A percentile compares a stretch with the other conserved stretches of the same genome.
Evolutionary conservation across 2,329 filamentous ascomycete species (phyloP).

Genomic region (Chaetomium globosum): DNA sequence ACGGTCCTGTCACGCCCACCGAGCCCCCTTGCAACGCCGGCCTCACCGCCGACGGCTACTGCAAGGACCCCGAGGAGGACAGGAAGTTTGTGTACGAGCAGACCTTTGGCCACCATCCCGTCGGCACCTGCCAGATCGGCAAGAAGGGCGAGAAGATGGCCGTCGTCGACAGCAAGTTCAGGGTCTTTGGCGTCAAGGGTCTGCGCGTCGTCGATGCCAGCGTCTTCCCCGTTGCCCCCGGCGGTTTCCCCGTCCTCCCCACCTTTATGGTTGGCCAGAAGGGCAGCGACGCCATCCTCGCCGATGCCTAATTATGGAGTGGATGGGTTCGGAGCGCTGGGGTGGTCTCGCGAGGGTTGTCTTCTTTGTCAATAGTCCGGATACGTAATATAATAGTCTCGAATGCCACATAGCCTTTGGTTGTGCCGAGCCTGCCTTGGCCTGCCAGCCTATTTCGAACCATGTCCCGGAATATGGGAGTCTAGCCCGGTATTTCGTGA

Average conservation of each 20-base stretch:
- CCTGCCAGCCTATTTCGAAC: background rate
- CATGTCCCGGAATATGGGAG: background rate
- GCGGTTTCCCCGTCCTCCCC: conserved; percentile 50
- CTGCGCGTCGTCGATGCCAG: conserved; percentile 65
- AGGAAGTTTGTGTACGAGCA: conserved; percentile 46
- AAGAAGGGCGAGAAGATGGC: conserved; percentile 56
- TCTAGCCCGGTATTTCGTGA: too few relatives aligned
- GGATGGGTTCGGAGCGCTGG: too few relatives aligned
- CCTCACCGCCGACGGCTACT: conserved; percentile 31
- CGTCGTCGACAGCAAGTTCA: conserved; percentile 60
- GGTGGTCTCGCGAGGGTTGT: background rate
- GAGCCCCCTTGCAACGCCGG: conserved; percentile 33
- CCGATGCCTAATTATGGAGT: conserved; percentile 18
- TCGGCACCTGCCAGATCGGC: conserved; percentile 59
- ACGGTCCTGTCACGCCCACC: conserved; percentile 31
- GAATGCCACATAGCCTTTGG: too few relatives aligned
- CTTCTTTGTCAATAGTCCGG: background rate
- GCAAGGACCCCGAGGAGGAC: conserved; percentile 44
- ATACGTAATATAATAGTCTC: background rate
- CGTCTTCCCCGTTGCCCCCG: conserved; percentile 54
- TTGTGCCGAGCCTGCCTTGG: background rate
- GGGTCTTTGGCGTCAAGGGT: conserved; percentile 57
- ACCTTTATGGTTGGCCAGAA: conserved; percentile 62
- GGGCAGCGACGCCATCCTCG: conserved; percentile 58
- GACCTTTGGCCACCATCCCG: conserved; percentile 61